These are phyloP conservation scores for Podila minutissima DNA, from an alignment of 192 early-diverging fungal species.

Conservation along the genomic window DNA sequence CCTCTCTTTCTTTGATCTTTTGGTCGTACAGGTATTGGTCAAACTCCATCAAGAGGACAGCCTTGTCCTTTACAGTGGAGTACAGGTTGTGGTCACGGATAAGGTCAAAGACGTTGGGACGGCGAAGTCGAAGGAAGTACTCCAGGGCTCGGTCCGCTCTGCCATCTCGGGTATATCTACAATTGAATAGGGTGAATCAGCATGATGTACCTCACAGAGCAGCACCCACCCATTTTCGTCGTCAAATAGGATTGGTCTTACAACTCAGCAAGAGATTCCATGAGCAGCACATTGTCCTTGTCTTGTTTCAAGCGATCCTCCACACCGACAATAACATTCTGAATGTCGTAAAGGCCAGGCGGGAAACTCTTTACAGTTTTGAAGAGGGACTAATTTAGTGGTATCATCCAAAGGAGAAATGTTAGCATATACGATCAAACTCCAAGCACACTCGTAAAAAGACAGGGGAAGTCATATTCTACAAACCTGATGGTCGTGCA, in stretches of 20 bases:
- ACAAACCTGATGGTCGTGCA: slow-evolving; percentile 69
- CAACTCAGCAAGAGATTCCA: slow-evolving; percentile 80
- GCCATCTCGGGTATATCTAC: slow-evolving; percentile 73
- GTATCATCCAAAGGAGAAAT: background rate
- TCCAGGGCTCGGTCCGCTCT: slow-evolving; percentile 82
- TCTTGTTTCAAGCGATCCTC: slow-evolving; percentile 73
- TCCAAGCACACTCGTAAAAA: background rate
- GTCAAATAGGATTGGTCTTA: slow-evolving; percentile 52
- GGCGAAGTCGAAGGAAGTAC: slow-evolving; percentile 79
- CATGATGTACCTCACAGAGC: background rate
- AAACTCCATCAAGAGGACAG: slow-evolving; percentile 85
- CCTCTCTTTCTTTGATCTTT: slow-evolving; percentile 51
- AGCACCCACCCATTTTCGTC: background rate
- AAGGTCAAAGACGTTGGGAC: slow-evolving; percentile 78
- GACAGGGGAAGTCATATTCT: background rate
- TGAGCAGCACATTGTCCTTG: slow-evolving; percentile 64
- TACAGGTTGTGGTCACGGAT: slow-evolving; percentile 85
- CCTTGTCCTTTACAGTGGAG: slow-evolving; percentile 80
- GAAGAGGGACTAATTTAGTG: slow-evolving; percentile 52
- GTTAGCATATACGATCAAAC: background rate
- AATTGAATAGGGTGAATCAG: slow-evolving; percentile 1
- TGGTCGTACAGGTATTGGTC: slow-evolving; percentile 69
- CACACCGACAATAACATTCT: slow-evolving; percentile 78
- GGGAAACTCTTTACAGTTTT: slow-evolving; percentile 85
- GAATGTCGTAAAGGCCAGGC: slow-evolving; percentile 75